Evolutionary conservation across 768 basidiomycete species (phyloP).

Genomic region (Amanita molliuscula): DNA sequence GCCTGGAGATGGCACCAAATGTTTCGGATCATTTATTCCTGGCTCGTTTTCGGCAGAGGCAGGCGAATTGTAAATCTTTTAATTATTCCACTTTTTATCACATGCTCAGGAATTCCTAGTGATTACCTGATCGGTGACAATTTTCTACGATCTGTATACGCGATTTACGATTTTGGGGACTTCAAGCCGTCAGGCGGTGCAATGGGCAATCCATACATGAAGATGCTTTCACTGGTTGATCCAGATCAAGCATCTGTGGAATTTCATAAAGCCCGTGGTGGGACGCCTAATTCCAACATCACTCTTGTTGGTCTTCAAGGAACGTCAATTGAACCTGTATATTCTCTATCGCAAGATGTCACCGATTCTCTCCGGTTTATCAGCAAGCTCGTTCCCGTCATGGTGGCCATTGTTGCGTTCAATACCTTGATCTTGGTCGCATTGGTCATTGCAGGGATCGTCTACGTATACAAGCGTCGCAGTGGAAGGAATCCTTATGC

Average conservation of each 20-base stretch:
- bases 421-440: slow-evolving; percentile 63
- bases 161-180: slow-evolving; percentile 80
- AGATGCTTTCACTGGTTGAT: slow-evolving; percentile 59
- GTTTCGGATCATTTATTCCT: slow-evolving; percentile 72
- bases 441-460: slow-evolving; percentile 41
- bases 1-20: slow-evolving; percentile 33
- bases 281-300: slow-evolving; percentile 52
- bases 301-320: slow-evolving; percentile 50
- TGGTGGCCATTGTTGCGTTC: slow-evolving; percentile 67
- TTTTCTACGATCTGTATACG: slow-evolving; percentile 72
- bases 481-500: slow-evolving; percentile 19
- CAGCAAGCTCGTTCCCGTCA: slow-evolving; percentile 55
- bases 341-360: slow-evolving; percentile 49
- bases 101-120: slow-evolving; percentile 24
- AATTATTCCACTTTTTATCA: slow-evolving; percentile 1
- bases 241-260: slow-evolving; percentile 61
- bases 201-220: slow-evolving; percentile 73
- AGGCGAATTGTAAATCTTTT: slow-evolving; percentile 51
- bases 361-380: slow-evolving; percentile 52
- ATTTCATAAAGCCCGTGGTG: slow-evolving; percentile 61
- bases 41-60: slow-evolving; percentile 43
- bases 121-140: slow-evolving; percentile 83
- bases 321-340: slow-evolving; percentile 28
- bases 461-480: slow-evolving; percentile 42
- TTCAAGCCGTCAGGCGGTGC: slow-evolving; percentile 43